Evolutionary conservation across 2,329 filamentous ascomycete species (phyloP), one percentile per base, ranked within the genome.

Genomic region (Fusarium nisikadoi): DNA sequence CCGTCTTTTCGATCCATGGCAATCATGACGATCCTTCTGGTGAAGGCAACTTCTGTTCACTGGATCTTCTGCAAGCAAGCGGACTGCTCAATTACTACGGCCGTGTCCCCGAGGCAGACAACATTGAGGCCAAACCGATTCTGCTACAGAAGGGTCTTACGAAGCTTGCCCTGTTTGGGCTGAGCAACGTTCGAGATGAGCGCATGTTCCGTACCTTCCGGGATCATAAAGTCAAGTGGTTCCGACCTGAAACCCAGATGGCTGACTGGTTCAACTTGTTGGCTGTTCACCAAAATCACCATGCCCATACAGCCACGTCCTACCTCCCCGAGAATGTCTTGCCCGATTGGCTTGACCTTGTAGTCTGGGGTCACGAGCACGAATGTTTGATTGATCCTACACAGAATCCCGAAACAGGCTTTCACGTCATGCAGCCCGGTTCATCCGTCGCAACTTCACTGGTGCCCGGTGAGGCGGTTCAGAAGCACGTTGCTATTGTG

Each of bases 11-110:
- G 2, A 99, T 99, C 43, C 97, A 99, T 77, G 96, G 96, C 49
- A 99, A 99, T 78, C 96, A 99, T 80, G 96, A 99, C 79, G 96
- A 99, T 79, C 96, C 96, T 0, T 97, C 95, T n/a, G 96, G 96
- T 14, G 95, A 98, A 77, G 96, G 95, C 16, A 94, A 97, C 79
- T 92, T 92, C 72, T 97, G 96, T 71, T 95, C 95, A 1, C 87
- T 99, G 16, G 96, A 99, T 80, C 83, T 99, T 20, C 87, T 99
- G 8, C 94, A 98, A 80, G 92, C 96, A 3, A 94, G 95, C 0
- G 96, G 96, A 1, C 84, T 99, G 19, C 86, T 99, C 76, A 99
- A 99, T 81, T 99, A 98, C 84, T 99, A 96, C 80, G 96, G 96
- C 6, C 92, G 95, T 42, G 93, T 94, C 2, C 93, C 94, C 1